Evolutionary conservation across 257 asterid species (phyloP).

Genomic region (Gentiana dahurica): DNA sequence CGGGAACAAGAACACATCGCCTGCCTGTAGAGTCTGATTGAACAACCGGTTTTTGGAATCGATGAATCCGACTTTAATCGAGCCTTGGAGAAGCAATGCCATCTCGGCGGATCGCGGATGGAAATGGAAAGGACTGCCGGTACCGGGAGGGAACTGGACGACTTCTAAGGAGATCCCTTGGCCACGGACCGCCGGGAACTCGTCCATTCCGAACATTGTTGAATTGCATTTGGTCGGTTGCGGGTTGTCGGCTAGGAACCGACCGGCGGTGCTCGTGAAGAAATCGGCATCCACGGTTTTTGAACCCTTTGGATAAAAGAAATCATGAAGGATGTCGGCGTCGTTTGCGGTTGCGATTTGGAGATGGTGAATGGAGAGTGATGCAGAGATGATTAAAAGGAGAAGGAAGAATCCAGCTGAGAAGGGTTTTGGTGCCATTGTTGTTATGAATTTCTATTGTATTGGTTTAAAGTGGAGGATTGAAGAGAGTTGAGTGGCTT

Average conservation of each 20-base stretch:
- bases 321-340: too few relatives aligned
- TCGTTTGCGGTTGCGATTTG: too few relatives aligned
- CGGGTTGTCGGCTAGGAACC: constrained; percentile 9
- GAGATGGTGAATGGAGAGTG: too few relatives aligned
- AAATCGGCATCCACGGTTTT: constrained; percentile 1
- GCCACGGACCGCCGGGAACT: constrained; percentile 17
- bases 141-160: constrained; percentile 13
- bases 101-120: constrained; percentile 34
- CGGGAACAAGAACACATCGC: constrained; percentile 10
- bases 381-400: too few relatives aligned
- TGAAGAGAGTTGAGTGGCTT: too few relatives aligned
- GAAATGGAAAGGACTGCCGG: constrained; percentile 51
- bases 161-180: constrained; percentile 20
- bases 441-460: too few relatives aligned
- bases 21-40: constrained; percentile 18
- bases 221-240: constrained; percentile 1
- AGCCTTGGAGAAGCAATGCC: constrained; percentile 13
- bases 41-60: constrained; percentile 12
- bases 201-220: constrained; percentile 3
- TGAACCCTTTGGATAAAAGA: too few relatives aligned
- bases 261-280: constrained; percentile 13
- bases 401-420: too few relatives aligned
- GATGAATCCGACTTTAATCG: constrained; percentile 17
- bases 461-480: too few relatives aligned
- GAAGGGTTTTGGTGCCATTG: too few relatives aligned